A percentile compares a stretch with the other conserved stretches of the same genome.
Conservation (phyloP, 23 red algal genomes). For the Cyanidium caldarium region DNA sequence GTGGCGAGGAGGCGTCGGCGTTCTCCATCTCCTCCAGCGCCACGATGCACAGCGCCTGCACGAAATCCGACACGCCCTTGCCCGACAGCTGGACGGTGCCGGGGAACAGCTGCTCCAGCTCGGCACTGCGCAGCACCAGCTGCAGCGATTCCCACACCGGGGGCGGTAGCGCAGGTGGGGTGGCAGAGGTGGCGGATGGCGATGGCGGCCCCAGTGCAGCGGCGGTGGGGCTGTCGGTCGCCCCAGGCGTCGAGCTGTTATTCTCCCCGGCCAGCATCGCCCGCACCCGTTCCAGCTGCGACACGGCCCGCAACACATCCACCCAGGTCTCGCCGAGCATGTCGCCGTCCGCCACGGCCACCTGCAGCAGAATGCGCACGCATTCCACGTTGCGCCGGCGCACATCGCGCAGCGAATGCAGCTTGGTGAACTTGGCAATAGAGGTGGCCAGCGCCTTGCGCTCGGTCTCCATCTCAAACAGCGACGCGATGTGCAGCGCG, state of each 20-base stretch:
- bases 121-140: neutral
- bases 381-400: constrained; percentile 70
- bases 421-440: constrained; percentile 72
- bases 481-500: constrained; percentile 70
- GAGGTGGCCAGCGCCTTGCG: constrained; percentile 60
- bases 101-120: constrained; percentile 6
- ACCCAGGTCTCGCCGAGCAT: constrained; percentile 82
- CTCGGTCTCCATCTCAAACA: constrained; percentile 51
- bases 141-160: neutral
- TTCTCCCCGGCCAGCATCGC: constrained; percentile 7
- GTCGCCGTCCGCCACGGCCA: constrained; percentile 64
- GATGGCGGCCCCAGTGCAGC: too few species aligned
- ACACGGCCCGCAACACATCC: constrained; percentile 55
- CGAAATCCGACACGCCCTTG: constrained; percentile 49
- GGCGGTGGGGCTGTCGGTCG: neutral
- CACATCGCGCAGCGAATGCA: constrained; percentile 59
- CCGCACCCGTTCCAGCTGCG: constrained; percentile 50
- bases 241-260: neutral
- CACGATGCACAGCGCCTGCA: constrained; percentile 39
- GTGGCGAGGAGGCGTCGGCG: neutral
- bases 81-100: constrained; percentile 8
- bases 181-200: too few species aligned
- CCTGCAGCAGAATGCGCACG: constrained; percentile 62
- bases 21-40: constrained; percentile 60
- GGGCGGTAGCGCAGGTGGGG: neutral